phyloP scores from a whole-genome alignment of 1,284 basidiomycete genomes.

The Polyporus tsugae region DNA sequence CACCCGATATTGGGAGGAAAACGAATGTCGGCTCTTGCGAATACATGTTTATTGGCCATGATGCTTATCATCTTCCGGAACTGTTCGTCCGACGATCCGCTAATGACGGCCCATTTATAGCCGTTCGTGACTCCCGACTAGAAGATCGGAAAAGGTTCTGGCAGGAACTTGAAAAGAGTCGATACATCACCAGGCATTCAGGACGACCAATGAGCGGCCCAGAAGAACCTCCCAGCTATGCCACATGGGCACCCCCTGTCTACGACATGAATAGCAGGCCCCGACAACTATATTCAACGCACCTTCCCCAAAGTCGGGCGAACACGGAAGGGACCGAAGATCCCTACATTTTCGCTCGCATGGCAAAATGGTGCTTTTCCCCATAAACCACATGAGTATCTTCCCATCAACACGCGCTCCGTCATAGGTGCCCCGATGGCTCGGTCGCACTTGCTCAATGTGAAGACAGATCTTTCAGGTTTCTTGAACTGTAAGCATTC shows the following conservation, averaged over 20 bases:
- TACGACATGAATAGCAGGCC: slow-evolving; percentile 23
- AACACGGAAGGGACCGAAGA: background rate
- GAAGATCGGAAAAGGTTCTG: background rate
- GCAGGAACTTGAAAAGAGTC: background rate
- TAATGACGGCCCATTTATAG: background rate
- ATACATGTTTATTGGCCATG: background rate
- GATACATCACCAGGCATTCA: background rate
- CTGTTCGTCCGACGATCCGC: background rate
- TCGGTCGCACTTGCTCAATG: slow-evolving; percentile 64
- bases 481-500: slow-evolving; percentile 50
- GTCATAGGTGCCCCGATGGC: slow-evolving; percentile 72
- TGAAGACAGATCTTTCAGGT: slow-evolving; percentile 65
- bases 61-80: background rate
- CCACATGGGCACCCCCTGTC: slow-evolving; percentile 25
- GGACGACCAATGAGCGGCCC: background rate
- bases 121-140: background rate
- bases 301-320: background rate
- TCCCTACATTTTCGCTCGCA: slow-evolving; percentile 49
- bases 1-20: background rate
- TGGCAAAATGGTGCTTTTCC: slow-evolving; percentile 55
- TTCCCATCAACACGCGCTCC: slow-evolving; percentile 17
- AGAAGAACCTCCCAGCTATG: background rate
- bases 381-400: background rate
- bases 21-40: background rate
- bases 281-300: slow-evolving; percentile 15